Evolutionary conservation across 2,329 filamentous ascomycete species (phyloP).

Genomic region (Fusarium sp.): DNA sequence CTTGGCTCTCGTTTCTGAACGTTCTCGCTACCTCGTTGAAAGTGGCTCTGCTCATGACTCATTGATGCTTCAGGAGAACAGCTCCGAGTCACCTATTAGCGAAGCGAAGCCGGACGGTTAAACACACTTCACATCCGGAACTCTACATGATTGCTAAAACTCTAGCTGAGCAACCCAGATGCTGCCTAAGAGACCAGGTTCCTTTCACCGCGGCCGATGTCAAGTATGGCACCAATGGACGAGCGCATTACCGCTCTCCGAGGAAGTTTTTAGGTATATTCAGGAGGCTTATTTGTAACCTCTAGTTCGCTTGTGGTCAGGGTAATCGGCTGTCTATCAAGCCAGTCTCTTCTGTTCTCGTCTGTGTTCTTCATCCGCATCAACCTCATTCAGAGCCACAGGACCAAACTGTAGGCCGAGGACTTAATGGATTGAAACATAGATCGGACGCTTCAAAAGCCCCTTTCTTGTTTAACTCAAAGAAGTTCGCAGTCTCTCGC

Average conservation of each 20-base stretch:
- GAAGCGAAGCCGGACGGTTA: fast-evolving
- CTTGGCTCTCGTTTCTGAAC: not conserved
- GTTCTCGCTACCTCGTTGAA: too few species aligned
- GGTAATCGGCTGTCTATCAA: not conserved
- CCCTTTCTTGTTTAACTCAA: too few species aligned
- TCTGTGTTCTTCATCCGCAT: fast-evolving
- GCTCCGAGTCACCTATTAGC: not conserved
- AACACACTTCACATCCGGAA: fast-evolving
- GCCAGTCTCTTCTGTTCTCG: too few species aligned
- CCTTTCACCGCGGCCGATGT: not conserved
- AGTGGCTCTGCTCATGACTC: fast-evolving
- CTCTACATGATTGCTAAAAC: not conserved
- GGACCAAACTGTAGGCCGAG: not conserved
- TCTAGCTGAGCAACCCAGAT: not conserved
- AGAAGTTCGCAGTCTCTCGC: too few species aligned
- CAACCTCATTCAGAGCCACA: not conserved
- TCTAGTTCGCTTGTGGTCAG: fast-evolving
- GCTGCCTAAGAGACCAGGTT: not conserved
- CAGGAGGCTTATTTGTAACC: fast-evolving
- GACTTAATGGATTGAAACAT: too few species aligned
- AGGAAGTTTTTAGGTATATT: fast-evolving
- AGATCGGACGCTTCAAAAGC: fast-evolving
- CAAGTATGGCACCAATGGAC: too few species aligned
- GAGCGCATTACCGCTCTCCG: too few species aligned
- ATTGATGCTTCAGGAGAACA: not conserved